A percentile compares a stretch with the other conserved stretches of the same genome.
These are phyloP conservation scores for Fusarium paranaense DNA, from an alignment of 2,329 filamentous ascomycete species.

Conservation along the genomic window DNA sequence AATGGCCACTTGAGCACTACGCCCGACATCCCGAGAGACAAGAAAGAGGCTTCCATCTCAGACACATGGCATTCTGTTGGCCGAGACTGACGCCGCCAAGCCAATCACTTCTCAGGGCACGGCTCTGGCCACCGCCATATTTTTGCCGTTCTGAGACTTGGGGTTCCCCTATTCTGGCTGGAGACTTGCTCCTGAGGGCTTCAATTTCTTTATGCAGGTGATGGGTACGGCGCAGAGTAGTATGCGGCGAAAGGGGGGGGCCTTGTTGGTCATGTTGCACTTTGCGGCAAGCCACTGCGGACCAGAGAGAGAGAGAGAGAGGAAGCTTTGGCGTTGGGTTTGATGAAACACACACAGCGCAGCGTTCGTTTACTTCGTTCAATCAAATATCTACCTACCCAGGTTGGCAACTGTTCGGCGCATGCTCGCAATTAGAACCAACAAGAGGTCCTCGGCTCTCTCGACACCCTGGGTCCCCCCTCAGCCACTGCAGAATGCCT, in stretches of 20 bases:
- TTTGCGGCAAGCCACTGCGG: not conserved
- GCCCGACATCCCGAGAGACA: not conserved
- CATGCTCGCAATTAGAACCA: not conserved
- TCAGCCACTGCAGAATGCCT: not conserved
- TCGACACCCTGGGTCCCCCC: not conserved
- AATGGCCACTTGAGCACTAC: not conserved
- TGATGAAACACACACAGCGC: not conserved
- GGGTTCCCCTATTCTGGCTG: constrained; percentile 30
- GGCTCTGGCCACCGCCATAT: constrained; percentile 26
- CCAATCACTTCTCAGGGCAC: constrained; percentile 30
- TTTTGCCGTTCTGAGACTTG: constrained; percentile 29
- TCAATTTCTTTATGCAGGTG: constrained; percentile 7
- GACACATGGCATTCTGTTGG: constrained; percentile 1
- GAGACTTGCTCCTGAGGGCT: not conserved
- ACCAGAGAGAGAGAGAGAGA: not conserved
- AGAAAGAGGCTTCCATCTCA: not conserved
- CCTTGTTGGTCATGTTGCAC: constrained; percentile 1
- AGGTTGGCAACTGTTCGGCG: not conserved
- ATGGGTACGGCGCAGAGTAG: not conserved
- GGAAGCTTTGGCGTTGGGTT: not conserved
- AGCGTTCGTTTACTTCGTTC: not conserved
- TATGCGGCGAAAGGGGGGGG: constrained; percentile 7
- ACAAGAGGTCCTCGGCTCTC: not conserved
- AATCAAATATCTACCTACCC: not conserved
- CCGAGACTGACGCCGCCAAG: constrained; percentile 27